Conservation (phyloP, 805 yeast genomes). For the Wickerhamomyces hampshirensis region DNA sequence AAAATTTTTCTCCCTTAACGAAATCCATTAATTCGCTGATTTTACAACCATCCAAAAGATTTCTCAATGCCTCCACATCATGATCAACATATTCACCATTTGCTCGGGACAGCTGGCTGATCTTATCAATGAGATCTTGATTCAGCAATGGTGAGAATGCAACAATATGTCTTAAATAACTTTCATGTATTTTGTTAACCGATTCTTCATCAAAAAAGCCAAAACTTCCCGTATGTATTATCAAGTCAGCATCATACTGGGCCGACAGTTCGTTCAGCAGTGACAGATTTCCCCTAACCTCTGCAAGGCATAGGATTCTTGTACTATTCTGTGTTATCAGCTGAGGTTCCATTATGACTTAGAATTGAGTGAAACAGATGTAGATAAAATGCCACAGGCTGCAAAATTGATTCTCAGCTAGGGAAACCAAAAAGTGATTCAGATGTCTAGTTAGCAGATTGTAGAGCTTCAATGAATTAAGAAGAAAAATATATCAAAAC, state of each 20-base stretch:
- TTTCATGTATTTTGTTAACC: conserved; percentile 48
- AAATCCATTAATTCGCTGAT: conserved; percentile 51
- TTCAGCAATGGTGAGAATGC: conserved; percentile 60
- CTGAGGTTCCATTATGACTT: conserved; percentile 11
- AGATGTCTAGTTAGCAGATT: too few species aligned
- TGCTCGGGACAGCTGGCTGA: conserved; percentile 47
- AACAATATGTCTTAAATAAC: conserved; percentile 58
- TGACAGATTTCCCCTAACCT: conserved; percentile 49
- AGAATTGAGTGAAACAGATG: neutral
- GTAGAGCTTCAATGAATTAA: too few species aligned
- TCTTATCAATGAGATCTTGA: conserved; percentile 41
- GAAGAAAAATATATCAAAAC: too few species aligned
- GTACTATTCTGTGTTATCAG: conserved; percentile 27
- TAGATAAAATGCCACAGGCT: neutral
- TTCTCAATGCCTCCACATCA: conserved; percentile 29
- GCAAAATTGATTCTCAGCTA: too few species aligned
- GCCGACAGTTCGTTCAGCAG: conserved; percentile 45
- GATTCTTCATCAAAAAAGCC: conserved; percentile 67
- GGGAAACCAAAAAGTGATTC: too few species aligned
- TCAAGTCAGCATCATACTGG: conserved; percentile 41
- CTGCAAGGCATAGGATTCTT: conserved; percentile 47
- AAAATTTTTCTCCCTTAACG: conserved; percentile 35
- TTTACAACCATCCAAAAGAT: conserved; percentile 28
- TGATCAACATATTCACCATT: conserved; percentile 38
- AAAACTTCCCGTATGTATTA: conserved; percentile 74